phyloP scores from a whole-genome alignment of 148 eudicot species.

The Amaranthus cruentus region DNA sequence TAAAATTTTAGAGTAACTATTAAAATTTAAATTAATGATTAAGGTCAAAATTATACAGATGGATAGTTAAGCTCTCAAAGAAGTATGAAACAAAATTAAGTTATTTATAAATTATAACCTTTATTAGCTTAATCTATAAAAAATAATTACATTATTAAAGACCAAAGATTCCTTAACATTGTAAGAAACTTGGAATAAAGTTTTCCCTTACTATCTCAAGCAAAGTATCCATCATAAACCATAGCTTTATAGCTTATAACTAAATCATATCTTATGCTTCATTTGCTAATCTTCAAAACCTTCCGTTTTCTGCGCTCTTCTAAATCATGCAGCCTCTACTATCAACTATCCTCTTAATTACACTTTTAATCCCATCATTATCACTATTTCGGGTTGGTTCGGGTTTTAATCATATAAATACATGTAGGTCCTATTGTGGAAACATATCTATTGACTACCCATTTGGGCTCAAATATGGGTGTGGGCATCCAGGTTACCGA shows the following conservation, averaged over 20 bases:
- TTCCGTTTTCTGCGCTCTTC: not conserved
- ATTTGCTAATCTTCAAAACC: not conserved
- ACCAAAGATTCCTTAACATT: constrained; percentile 24
- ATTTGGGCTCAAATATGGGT: constrained; percentile 61
- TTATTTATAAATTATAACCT: not conserved
- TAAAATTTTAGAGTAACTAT: too few species aligned
- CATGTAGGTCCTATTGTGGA: constrained; percentile 74
- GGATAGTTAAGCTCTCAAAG: too few species aligned
- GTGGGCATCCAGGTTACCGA: constrained; percentile 81
- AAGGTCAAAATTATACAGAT: too few species aligned
- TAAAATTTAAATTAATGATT: too few species aligned
- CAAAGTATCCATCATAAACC: constrained; percentile 22
- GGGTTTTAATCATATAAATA: constrained; percentile 32
- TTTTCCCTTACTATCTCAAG: constrained; percentile 20
- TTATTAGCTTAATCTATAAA: not conserved
- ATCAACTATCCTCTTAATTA: constrained; percentile 5
- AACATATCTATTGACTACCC: constrained; percentile 78
- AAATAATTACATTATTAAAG: not conserved
- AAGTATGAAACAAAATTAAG: too few species aligned
- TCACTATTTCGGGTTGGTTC: constrained; percentile 16
- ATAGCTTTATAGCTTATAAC: constrained; percentile 7
- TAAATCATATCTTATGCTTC: not conserved
- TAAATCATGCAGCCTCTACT: constrained; percentile 14
- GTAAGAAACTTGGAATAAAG: constrained; percentile 28
- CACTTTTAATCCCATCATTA: constrained; percentile 11